Base-by-base conservation (phyloP, 352 stramenopile species). In the Phytophthora pisi region DNA sequence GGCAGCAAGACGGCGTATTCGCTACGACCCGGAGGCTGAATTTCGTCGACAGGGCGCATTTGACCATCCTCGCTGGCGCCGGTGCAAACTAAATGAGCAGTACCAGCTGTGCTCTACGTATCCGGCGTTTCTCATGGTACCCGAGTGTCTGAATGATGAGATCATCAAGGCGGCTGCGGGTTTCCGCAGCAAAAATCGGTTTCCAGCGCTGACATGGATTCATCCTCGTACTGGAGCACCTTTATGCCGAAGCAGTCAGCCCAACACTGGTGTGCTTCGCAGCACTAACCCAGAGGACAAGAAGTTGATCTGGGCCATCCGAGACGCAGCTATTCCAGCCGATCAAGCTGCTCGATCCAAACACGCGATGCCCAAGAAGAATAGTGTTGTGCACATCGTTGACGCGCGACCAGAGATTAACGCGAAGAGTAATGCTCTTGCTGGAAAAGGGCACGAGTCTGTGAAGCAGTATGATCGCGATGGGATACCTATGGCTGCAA, bases 181-280 rank as follows among this genome's bases (percentile, higher is more conserved):
- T 0, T 96, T 94, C 61, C 84, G 88, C 30, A 93, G 84, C 61
- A 93, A 93, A 66, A 85, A 77, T 38, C 84, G 88, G 0, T 88
- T 93, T 49, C 88, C 88, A 38, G 89, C 70, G 20, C 74, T 99
- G 18, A 96, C 93, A 0, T 99, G 94, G 93, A 81, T 96, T 6
- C 90, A 96, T 70, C 85, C 86, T 43, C 72, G 77, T 36, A 97
- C 96, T 20, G 94, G 95, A 45, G 93, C 93, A 1, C 89, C 88
- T 31, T 81, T 99, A 46, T 99, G 95, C 78, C 83, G 97, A 20
- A 97, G 83, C 42, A 95, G 92, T 34, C 97, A 99, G 68, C 97
- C 97, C 1, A 98, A 98, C 70, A 97, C 98, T 1, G 97, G 97
- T 23, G 78, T 99, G 8, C 72, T 98, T 38, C 94, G 96, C 15